Evolutionary conservation across 805 yeast genomes (phyloP).

Genomic region (Teunomyces kruisii): DNA sequence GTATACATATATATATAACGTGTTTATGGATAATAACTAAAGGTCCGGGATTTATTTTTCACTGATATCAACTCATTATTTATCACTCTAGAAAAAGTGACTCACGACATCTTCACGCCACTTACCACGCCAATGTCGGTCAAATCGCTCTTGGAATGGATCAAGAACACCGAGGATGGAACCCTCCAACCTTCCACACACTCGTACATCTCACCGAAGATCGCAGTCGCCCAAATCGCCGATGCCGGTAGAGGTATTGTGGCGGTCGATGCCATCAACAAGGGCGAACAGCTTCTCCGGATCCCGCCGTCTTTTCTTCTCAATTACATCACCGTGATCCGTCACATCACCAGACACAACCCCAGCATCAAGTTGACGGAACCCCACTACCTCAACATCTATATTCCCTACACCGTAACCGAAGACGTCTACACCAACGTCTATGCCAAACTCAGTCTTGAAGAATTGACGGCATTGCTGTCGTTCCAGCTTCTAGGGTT

Average conservation of each 20-base stretch:
- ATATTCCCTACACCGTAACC: slow-evolving; percentile 21
- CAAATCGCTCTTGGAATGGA: slow-evolving; percentile 26
- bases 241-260: slow-evolving; percentile 65
- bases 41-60: too few relatives aligned
- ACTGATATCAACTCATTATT: too few relatives aligned
- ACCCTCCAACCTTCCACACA: slow-evolving; percentile 17
- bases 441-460: slow-evolving; percentile 29
- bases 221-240: slow-evolving; percentile 41
- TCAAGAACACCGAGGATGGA: slow-evolving; percentile 25
- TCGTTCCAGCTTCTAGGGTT: slow-evolving; percentile 62
- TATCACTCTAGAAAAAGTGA: too few relatives aligned
- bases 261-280: slow-evolving; percentile 36
- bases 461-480: slow-evolving; percentile 42
- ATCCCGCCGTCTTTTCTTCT: slow-evolving; percentile 60
- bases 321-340: slow-evolving; percentile 52
- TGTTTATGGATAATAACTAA: too few relatives aligned
- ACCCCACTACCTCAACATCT: slow-evolving; percentile 17
- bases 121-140: slow-evolving; percentile 7
- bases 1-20: slow-evolving; percentile 4
- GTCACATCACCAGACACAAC: slow-evolving; percentile 45
- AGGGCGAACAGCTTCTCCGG: slow-evolving; percentile 47
- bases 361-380: slow-evolving; percentile 26
- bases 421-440: slow-evolving; percentile 27
- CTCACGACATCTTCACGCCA: too few relatives aligned
- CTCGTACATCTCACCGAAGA: slow-evolving; percentile 37